Evolutionary conservation across 805 yeast genomes (phyloP).

Genomic region (Saccharomycopsis fibuligera): DNA sequence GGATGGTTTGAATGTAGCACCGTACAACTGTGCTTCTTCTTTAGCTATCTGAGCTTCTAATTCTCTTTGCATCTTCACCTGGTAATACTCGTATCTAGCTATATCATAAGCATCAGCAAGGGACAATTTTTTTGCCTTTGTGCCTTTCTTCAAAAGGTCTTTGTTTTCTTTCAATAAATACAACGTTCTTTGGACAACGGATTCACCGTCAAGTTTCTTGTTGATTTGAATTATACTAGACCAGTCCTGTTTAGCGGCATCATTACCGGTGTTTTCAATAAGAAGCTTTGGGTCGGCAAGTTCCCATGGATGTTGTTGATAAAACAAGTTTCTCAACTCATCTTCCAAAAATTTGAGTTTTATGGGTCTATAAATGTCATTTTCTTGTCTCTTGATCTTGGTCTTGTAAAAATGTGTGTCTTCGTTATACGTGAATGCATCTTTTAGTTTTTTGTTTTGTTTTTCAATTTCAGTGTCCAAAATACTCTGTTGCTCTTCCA

Average conservation of each 20-base stretch:
- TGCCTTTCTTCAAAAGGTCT: slow-evolving; percentile 2
- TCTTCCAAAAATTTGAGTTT: slow-evolving; percentile 65
- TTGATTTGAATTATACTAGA: slow-evolving; percentile 61
- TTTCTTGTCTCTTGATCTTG: slow-evolving; percentile 33
- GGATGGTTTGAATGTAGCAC: slow-evolving; percentile 62
- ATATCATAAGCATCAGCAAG: slow-evolving; percentile 70
- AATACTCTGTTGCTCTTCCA: slow-evolving; percentile 1
- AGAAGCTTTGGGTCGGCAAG: slow-evolving; percentile 81
- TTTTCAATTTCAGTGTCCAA: slow-evolving; percentile 26
- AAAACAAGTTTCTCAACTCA: slow-evolving; percentile 72
- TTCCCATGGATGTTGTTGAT: slow-evolving; percentile 97
- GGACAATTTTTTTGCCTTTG: slow-evolving; percentile 27
- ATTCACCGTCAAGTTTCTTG: slow-evolving; percentile 83
- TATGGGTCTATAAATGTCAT: slow-evolving; percentile 45
- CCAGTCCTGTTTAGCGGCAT: slow-evolving; percentile 61
- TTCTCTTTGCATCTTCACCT: slow-evolving; percentile 78
- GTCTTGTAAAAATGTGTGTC: slow-evolving; percentile 36
- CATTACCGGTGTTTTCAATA: slow-evolving; percentile 68
- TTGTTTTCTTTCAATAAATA: slow-evolving; percentile 39
- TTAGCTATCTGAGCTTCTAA: slow-evolving; percentile 60
- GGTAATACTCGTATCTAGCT: slow-evolving; percentile 84
- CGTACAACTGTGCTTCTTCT: slow-evolving; percentile 84
- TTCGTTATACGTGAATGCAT: no score
- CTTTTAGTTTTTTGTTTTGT: not conserved
- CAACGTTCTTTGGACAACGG: slow-evolving; percentile 70